Evolutionary conservation across 179 eudicot genomes (phyloP).

Genomic region (Heliamphora pulchella): DNA sequence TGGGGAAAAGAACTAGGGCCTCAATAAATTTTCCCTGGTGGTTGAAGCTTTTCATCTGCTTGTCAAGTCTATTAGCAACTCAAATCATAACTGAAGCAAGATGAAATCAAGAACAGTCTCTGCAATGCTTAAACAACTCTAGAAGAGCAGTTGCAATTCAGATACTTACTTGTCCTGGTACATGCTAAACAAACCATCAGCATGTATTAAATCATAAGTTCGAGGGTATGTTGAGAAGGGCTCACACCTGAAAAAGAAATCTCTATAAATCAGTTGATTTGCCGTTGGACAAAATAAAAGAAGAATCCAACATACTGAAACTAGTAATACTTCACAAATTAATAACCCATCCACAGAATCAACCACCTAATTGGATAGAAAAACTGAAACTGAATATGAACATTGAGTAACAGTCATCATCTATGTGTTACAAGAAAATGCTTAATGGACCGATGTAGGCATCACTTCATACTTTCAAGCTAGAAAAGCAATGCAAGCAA

Average conservation of each 20-base stretch:
- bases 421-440: neutral
- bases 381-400: neutral
- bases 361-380: neutral
- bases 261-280: neutral
- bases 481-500: neutral
- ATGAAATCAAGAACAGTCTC: neutral
- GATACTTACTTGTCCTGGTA: slow-evolving; percentile 46
- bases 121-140: neutral
- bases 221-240: slow-evolving; percentile 71
- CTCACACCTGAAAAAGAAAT: slow-evolving; percentile 52
- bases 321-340: neutral
- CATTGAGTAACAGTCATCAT: neutral
- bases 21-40: neutral
- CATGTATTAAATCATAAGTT: slow-evolving; percentile 64
- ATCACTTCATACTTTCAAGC: neutral
- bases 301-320: neutral
- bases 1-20: neutral
- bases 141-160: neutral
- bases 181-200: slow-evolving; percentile 47
- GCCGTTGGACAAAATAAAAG: neutral
- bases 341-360: neutral
- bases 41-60: neutral
- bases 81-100: neutral
- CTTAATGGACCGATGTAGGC: neutral
- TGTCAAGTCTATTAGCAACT: neutral